A percentile compares a stretch with the other conserved stretches of the same genome.
These are phyloP conservation scores for Aechmea fasciata DNA, from an alignment of 176 grass and related monocot species.

Conservation along the genomic window DNA sequence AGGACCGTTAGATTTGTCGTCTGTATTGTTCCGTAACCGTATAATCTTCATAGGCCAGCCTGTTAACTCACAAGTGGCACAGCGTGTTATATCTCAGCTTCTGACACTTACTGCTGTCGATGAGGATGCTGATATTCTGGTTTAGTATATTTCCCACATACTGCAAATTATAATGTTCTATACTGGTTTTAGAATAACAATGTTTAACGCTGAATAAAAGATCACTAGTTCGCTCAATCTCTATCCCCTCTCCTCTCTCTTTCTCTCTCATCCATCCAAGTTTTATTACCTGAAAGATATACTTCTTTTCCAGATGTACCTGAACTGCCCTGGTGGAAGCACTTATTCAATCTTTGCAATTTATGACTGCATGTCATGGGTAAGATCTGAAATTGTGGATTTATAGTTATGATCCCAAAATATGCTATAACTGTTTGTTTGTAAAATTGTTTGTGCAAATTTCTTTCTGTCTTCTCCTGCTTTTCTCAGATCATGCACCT, in stretches of 20 bases:
- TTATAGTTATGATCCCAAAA: constrained; percentile 4
- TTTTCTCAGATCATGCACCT: neutral
- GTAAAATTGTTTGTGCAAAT: neutral
- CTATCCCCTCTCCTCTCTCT: neutral
- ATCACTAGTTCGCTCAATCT: constrained; percentile 1
- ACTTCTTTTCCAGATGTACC: constrained; percentile 59
- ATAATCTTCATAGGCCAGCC: constrained; percentile 89
- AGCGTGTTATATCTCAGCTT: constrained; percentile 90
- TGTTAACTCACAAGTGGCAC: constrained; percentile 84
- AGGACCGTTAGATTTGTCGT: constrained; percentile 67
- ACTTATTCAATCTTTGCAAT: constrained; percentile 84
- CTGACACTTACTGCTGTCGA: constrained; percentile 76
- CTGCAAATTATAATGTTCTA: constrained; percentile 6
- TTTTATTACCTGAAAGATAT: constrained; percentile 14
- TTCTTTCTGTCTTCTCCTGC: no score
- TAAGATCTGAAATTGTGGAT: constrained; percentile 24
- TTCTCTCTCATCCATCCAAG: constrained; percentile 7
- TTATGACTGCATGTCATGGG: constrained; percentile 98
- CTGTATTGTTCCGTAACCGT: constrained; percentile 69
- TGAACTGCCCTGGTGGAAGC: constrained; percentile 87
- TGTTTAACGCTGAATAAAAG: neutral
- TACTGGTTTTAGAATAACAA: neutral
- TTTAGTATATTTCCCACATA: constrained; percentile 29
- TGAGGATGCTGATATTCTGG: constrained; percentile 81
- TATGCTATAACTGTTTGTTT: constrained; percentile 20